Evolutionary conservation across 495 filamentous ascomycete species (phyloP), one percentile per base, ranked within the genome.

Genomic region (Parmelia sp.): DNA sequence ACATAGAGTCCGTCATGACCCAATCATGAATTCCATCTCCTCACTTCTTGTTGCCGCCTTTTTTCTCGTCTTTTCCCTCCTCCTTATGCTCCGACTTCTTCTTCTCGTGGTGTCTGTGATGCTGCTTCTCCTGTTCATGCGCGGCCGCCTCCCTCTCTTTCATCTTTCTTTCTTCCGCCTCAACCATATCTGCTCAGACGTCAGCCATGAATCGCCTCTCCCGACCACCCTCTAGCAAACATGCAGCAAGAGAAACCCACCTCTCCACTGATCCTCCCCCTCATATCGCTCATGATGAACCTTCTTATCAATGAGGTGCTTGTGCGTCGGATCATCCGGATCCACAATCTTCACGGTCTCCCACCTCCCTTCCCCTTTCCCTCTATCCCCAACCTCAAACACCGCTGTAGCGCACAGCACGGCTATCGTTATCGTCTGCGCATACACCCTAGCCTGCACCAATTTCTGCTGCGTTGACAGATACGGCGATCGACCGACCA

Each of bases 371-470:
- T 83, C 83, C 23, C 88, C 90, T 68, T 81, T 82, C 66, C 81
- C 83, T 62, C 89, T 87, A 74, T 98, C 94, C 9, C 82, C 83
- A 36, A 92, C 87, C 86, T 98, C 94, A 71, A 97, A 89, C 23
- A 85, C 91, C 45, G 95, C 93, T 63, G 85, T 89, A 37, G 90
- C 91, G 70, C 96, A 79, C 65, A 98, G 77, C 60, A 97, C 90
- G 71, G 89, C 90, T 23, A 98, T 77, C 57, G 94, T 97, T 70
- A 96, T 77, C 21, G 91, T 92, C 79, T 98, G 94, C n/a, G 94
- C 94, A 77, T 97, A 97, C 65, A 98, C 88, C 81, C 94, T 86
- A 14, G 95, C 95, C 81, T 98, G 94, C 25, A 98, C 94, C 33
- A 98, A 79, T 81, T 98, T 98, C 83, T 98, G 94, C 68, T 80